Percentiles rank a stretch among this genome's conserved stretches.
phyloP scores from a whole-genome alignment of 2,329 filamentous ascomycete species.

The Trichoderma sp. region DNA sequence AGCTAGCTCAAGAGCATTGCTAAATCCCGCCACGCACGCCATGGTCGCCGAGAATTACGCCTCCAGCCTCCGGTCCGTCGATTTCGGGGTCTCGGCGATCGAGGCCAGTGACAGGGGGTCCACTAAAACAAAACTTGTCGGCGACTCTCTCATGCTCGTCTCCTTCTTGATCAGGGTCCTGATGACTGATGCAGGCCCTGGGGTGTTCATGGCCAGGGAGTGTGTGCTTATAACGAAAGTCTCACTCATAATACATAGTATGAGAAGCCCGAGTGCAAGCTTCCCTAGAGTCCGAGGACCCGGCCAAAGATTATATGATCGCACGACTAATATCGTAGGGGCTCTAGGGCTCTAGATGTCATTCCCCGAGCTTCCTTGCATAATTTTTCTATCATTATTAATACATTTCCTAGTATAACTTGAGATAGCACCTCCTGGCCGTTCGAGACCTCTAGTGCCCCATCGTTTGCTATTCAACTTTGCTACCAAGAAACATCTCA shows the following conservation, averaged over 20 bases:
- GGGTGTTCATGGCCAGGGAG: background rate
- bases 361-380: background rate
- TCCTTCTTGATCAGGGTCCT: background rate
- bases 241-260: background rate
- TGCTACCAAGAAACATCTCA: background rate
- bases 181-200: background rate
- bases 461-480: background rate
- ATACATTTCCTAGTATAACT: background rate
- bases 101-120: conserved; percentile 1
- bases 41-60: conserved; percentile 21
- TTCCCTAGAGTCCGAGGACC: background rate
- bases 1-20: background rate
- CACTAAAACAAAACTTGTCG: conserved; percentile 15
- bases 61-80: conserved; percentile 3
- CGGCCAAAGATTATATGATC: background rate
- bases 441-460: background rate
- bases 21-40: conserved; percentile 16
- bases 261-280: background rate
- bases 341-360: background rate
- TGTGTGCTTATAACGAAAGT: background rate
- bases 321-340: background rate
- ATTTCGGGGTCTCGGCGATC: conserved; percentile 19
- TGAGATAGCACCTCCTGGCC: background rate
- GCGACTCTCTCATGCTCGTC: conserved; percentile 2
- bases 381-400: background rate